These are phyloP conservation scores for Chrysanthemum lavandulifolium DNA, from an alignment of 129 eudicot species.

Conservation along the genomic window DNA sequence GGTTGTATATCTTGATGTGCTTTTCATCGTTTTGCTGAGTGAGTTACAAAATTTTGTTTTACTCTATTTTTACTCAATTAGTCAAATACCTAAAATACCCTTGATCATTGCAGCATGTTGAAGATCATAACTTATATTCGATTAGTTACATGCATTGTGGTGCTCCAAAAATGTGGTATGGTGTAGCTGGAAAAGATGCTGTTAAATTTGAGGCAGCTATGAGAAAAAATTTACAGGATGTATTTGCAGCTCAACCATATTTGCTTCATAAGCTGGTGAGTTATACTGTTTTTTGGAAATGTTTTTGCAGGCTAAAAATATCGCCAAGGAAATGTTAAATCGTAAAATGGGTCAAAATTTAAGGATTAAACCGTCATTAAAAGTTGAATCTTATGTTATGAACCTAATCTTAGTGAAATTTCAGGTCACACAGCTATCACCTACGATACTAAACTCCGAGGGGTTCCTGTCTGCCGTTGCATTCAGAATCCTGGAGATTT, in stretches of 20 bases:
- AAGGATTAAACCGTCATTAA: too few species aligned
- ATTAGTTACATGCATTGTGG: conserved; percentile 95
- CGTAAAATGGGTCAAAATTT: too few species aligned
- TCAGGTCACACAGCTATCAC: conserved; percentile 97
- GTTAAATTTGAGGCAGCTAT: conserved; percentile 77
- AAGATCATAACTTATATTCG: conserved; percentile 93
- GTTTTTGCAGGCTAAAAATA: too few species aligned
- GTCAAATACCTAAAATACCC: conserved; percentile 8
- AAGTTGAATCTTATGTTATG: too few species aligned
- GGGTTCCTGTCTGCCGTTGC: conserved; percentile 87
- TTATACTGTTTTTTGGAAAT: background rate
- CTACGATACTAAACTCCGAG: conserved; percentile 77
- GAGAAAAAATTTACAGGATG: conserved; percentile 87
- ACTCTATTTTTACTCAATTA: background rate
- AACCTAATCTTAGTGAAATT: background rate
- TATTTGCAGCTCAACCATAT: conserved; percentile 91
- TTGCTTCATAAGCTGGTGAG: conserved; percentile 95
- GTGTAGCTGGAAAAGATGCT: conserved; percentile 89
- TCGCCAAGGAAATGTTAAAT: too few species aligned
- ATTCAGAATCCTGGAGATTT: conserved; percentile 87
- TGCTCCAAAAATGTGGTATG: conserved; percentile 96
- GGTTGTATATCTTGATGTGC: conserved; percentile 98
- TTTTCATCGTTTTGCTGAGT: conserved; percentile 98
- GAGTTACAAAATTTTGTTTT: conserved; percentile 27
- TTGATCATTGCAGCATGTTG: conserved; percentile 70